Evolutionary conservation across 2,329 filamentous ascomycete species (phyloP), one percentile per base, ranked within the genome.

Genomic region (Acarospora socialis): DNA sequence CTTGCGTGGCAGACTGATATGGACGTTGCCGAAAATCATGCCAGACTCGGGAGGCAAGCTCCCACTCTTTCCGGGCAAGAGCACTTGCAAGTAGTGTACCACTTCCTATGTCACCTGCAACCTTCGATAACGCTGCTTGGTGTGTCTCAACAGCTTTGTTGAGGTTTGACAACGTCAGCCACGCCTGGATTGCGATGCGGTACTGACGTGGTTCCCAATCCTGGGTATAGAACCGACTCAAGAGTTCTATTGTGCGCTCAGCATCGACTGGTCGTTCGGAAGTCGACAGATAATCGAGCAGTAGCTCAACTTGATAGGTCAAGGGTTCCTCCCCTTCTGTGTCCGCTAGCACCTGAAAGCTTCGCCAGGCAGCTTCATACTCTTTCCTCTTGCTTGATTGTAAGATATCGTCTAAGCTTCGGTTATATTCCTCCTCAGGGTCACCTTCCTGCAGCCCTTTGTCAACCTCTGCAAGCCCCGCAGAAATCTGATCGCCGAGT

Each of bases 171-270:
- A 61, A 47, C n/a, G 42, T 46, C 16, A 68, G 39, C 36, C 62
- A 56, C 14, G 66, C 57, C 25, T 51, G 50, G 14, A 64, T 55
- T 16, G 60, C 54, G 23, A 53, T 46, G 31, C 54, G 45, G 44
- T 68, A 72, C 32, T 64, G 57, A 4, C 51, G 48, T 5, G 50
- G 42, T 2, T 50, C 54, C 16, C 63, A 59, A 21, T 53, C 33
- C 6, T 51, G 33, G 1, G 37, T 15, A 3, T 53, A 44, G 16
- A 68, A 54, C 3, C 41, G 35, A 18, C 59, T 45, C 42, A 71
- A 71, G 6, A 71, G 37, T n/a, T 52, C 39, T 29, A 60, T 51
- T 12, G 55, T 51, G 28, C 62, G 57, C 35, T 54, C 52, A 9
- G 56, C 49, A 43, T 68, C 56, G 15, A 53, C 29, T 3, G 45